Evolutionary conservation across 73 alveolate genomes (phyloP), one percentile per base, ranked within the genome.

Genomic region (Diophrys appendiculata): DNA sequence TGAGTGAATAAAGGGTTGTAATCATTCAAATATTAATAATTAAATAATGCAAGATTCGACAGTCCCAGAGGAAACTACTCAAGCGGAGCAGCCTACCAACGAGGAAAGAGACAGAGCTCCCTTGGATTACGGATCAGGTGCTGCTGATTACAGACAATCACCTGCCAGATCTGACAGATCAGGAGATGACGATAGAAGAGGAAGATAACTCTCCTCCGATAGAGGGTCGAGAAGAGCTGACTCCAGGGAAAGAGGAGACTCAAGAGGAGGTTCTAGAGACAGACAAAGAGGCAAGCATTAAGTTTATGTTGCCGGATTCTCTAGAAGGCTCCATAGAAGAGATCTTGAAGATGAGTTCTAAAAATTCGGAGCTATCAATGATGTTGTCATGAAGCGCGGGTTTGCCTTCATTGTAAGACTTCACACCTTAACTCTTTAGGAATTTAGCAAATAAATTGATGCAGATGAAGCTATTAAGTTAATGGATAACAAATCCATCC

Each of bases 341-440:
- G 83, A 75, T 67, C 56, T 76, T 25, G 85, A 76, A 33, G 85
- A 65, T 27, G 69, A 29, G 1, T 76, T 76, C 65, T 26, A n/a
- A 27, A 76, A 65, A 65, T 64, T 31, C 54, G 85, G 85, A 29
- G 24, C 30, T 8, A 76, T 65, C 73, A 76, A 43, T 28, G 69
- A 69, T 11, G 23, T 60, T 30, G 26, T 76, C 24, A 56, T 76
- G 76, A 76, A 76, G 85, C 27, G 72, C 1, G 85, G 85, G 24
- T 76, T 29, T 65, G 85, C 85, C 33, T 76, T 64, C 54, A 76
- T 76, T 33, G 83, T 75, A 75, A 73, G 81, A 26, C 1, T 18
- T 23, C 69, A 28, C 53, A 0, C 2, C 53, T 33, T 27, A 31
- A 34, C 25, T 23, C 32, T 73, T 32, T 52, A 73, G 81, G 83